phyloP scores from a whole-genome alignment of 179 eudicot species.

The Silene vulgaris region DNA sequence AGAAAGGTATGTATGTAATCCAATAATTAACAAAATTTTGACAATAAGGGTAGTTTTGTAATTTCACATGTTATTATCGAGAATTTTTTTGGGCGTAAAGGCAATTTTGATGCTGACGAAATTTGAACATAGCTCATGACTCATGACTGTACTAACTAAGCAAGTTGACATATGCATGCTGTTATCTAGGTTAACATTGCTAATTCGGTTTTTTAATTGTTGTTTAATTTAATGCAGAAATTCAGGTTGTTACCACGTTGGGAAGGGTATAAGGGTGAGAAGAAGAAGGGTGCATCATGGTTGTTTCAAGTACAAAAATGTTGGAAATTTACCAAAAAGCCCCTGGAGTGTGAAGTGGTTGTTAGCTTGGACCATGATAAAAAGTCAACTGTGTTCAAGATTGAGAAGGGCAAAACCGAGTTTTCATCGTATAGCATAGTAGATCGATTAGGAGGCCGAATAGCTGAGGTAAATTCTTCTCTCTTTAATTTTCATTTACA shows the following conservation, averaged over 20 bases:
- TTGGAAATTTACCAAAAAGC: constrained; percentile 30
- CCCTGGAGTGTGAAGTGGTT: constrained; percentile 30
- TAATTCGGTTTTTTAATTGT: neutral
- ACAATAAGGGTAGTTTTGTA: constrained; percentile 13
- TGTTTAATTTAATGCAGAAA: constrained; percentile 32
- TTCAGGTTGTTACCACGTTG: constrained; percentile 30
- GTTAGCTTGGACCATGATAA: constrained; percentile 26
- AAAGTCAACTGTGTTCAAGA: constrained; percentile 27
- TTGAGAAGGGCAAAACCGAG: constrained; percentile 29
- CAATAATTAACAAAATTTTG: no score
- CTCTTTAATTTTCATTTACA: neutral
- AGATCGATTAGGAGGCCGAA: constrained; percentile 31
- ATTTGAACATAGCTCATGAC: no score
- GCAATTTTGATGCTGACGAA: no score
- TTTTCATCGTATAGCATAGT: constrained; percentile 33
- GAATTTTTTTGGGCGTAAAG: no score
- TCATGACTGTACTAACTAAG: neutral
- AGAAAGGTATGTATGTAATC: constrained; percentile 41
- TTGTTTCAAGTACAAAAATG: constrained; percentile 41
- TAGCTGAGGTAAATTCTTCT: constrained; percentile 43
- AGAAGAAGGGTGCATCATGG: constrained; percentile 29
- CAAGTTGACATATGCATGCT: neutral
- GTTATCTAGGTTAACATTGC: neutral
- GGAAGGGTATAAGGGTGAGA: constrained; percentile 36
- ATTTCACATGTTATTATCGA: neutral